Percentiles rank a stretch among this genome's conserved stretches.
Conservation (phyloP, 495 filamentous ascomycete genomes). For the Neurospora cerealis region DNA sequence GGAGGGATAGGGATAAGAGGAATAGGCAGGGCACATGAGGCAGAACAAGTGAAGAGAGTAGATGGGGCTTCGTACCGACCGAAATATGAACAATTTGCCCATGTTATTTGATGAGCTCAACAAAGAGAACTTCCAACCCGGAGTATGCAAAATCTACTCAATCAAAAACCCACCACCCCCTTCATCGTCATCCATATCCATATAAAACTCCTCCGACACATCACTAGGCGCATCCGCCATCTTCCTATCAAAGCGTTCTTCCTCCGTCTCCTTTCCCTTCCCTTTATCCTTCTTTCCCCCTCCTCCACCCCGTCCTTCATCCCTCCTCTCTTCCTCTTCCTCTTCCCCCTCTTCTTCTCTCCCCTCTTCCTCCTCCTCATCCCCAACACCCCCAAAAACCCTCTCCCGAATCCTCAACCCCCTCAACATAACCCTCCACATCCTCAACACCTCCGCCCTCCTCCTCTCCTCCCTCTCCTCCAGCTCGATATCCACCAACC, state of each 20-base stretch:
- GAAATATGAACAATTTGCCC: neutral
- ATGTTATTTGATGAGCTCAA: neutral
- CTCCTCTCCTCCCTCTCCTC: conserved; percentile 47
- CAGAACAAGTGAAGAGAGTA: neutral
- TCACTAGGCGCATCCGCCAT: conserved; percentile 11
- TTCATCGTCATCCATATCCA: conserved; percentile 19
- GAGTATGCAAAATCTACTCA: conserved; percentile 8
- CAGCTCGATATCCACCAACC: conserved; percentile 50
- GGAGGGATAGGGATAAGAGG: neutral
- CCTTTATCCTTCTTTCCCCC: conserved; percentile 23
- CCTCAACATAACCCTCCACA: conserved; percentile 71
- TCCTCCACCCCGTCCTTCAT: conserved; percentile 18
- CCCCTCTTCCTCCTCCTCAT: conserved; percentile 22
- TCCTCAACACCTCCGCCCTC: conserved; percentile 46
- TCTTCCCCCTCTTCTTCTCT: conserved; percentile 20
- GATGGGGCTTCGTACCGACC: neutral
- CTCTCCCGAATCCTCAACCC: conserved; percentile 70
- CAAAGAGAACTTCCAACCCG: neutral
- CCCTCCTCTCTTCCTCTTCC: conserved; percentile 11
- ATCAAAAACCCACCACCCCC: conserved; percentile 28
- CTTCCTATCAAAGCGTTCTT: conserved; percentile 10
- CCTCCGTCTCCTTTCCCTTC: conserved; percentile 9
- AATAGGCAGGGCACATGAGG: neutral
- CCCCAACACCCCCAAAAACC: conserved; percentile 45
- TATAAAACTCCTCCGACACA: conserved; percentile 17